Base-by-base conservation (phyloP, 2,329 filamentous ascomycete species). In the Ceratocystis huliohia region DNA sequence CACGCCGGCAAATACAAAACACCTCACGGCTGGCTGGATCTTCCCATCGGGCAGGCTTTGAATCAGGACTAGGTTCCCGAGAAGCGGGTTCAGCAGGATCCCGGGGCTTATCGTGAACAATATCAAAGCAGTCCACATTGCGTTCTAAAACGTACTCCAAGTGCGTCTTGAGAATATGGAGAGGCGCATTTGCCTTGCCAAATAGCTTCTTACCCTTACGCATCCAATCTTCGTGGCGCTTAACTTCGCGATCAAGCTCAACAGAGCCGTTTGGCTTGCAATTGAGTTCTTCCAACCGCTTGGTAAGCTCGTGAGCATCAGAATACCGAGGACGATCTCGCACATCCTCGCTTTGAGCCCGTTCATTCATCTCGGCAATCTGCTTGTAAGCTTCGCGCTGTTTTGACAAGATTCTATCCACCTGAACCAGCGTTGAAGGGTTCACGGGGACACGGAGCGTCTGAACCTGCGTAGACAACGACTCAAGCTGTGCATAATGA, bases 171-270 rank as follows among this genome's bases (percentile, higher is more conserved):
- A 99, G 81, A 70, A 99, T 99, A 74, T 99, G 94, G 13, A 99
- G 80, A 1, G 94, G 94, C 1, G 94, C 94, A 73, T 99, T 99
- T 1, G 94, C 94, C 76, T 99, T 99, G 64, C 94, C 94, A 73
- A 99, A 99, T 0, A 99, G 78, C 74, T 96, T 96, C 78, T 99
- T 99, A 63, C 94, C 94, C 72, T 91, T 91, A 41, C 94, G 84
- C 93, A 99, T 99, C 94, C 94, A 99, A 74, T 99, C 94, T 74
- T 99, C 94, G 70, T 97, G 94, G 6, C 90, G 86, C 73, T 94
- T 96, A 70, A 94, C 88, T 74, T 97, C 91, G 70, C 91, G 92
- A 73, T 99, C 94, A 3, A 99, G 82, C 72, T 99, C 94, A 44
- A 95, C 82, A 0, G 93, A 96, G 1, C 94, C 94, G 50, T 84